Conservation (phyloP, 345 rosid species). For the Linum tenue region DNA sequence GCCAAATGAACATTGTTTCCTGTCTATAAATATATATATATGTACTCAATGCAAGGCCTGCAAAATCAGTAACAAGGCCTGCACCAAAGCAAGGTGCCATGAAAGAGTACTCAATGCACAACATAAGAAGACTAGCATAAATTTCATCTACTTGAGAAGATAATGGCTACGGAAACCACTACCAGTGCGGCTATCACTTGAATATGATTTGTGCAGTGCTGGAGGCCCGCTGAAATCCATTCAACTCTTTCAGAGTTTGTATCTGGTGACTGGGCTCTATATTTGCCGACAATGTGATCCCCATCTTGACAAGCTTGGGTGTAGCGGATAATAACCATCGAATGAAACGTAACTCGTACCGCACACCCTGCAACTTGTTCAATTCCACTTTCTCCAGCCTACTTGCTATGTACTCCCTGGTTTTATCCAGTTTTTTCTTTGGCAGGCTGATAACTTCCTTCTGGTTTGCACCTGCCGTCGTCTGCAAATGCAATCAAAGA, state of each 20-base stretch:
- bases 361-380: not conserved
- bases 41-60: too few species aligned
- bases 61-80: too few species aligned
- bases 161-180: too few species aligned
- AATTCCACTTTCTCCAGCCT: not conserved
- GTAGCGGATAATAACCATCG: not conserved
- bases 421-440: too few species aligned
- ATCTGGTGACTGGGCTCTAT: not conserved
- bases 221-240: not conserved
- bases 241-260: not conserved
- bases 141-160: too few species aligned
- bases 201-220: not conserved
- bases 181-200: not conserved
- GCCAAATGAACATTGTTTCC: too few species aligned
- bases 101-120: too few species aligned
- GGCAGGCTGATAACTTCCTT: not conserved
- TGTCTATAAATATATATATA: too few species aligned
- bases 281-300: not conserved
- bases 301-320: not conserved
- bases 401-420: not conserved
- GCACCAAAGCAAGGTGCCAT: too few species aligned
- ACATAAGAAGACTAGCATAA: too few species aligned
- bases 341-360: not conserved
- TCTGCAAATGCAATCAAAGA: not conserved
- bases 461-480: not conserved